Base-by-base conservation (phyloP, 139 green algal species). In the Chlorella ohadii region DNA sequence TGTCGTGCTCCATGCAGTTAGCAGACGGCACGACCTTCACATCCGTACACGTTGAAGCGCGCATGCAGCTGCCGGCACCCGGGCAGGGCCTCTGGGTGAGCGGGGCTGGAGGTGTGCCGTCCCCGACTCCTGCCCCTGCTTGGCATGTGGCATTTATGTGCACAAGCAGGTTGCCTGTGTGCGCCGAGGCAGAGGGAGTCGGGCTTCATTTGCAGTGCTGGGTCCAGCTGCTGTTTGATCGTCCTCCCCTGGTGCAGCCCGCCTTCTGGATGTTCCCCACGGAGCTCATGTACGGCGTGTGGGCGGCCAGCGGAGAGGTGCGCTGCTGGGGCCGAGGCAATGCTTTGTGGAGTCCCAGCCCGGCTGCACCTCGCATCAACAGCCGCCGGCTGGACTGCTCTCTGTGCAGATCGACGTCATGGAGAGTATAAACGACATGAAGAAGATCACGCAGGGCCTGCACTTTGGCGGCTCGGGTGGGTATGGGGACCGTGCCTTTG, bases 241-340 rank as follows among this genome's bases (percentile, higher is more conserved):
- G n/a, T n/a, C n/a, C n/a, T n/a, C n/a, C n/a, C n/a, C n/a, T n/a
- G n/a, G n/a, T 59, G 51, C 51, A 59, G 87, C 84, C 78, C 16
- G 87, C 87, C 2, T 90, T 88, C n/a, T 91, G 87, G 87, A 72
- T 90, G 65, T 61, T 90, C 16, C 87, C 87, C 23, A 67, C 63
- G 2, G 57, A 71, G 31, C 22, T 74, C 51, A 70, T 16, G 1
- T 91, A 90, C 31, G 87, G 87, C 16, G 76, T 74, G 0, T 91
- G 87, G 87, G 55, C 85, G 28, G 57, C 61, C 16, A 82, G 56
- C 15, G 87, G 87, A 19, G 87, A 87, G 83, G 79, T 87, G 36
- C 22, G 63, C 63, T 44, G n/a, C n/a, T n/a, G n/a, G n/a, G n/a
- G n/a, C n/a, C n/a, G n/a, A n/a, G n/a, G n/a, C n/a, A n/a, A n/a